phyloP scores from a whole-genome alignment of 1,284 basidiomycete species.

The Cutaneotrichosporon sp. region DNA sequence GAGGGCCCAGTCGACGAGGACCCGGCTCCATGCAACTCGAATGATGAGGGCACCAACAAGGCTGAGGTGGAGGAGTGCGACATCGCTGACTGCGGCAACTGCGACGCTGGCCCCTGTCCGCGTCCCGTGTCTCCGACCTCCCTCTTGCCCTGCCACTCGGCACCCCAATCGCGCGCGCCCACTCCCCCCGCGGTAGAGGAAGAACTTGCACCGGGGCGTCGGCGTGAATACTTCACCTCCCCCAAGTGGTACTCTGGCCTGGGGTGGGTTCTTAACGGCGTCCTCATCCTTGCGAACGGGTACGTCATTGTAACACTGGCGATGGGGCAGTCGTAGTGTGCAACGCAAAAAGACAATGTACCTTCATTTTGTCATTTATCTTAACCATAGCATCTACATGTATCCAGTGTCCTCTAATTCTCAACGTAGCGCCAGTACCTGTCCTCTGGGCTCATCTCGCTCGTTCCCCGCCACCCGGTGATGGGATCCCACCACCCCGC shows the following conservation, averaged over 20 bases:
- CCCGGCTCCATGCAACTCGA: neutral
- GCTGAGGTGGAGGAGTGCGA: neutral
- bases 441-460: constrained; percentile 6
- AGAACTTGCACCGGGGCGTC: neutral
- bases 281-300: constrained; percentile 66
- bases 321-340: constrained; percentile 33
- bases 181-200: neutral
- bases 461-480: neutral
- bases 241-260: constrained; percentile 59
- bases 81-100: no score
- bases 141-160: neutral
- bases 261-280: constrained; percentile 63
- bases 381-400: neutral
- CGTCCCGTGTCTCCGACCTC: neutral
- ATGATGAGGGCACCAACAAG: constrained; percentile 11
- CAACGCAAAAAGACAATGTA: neutral
- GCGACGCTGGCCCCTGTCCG: neutral
- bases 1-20: constrained; percentile 43
- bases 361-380: neutral
- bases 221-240: constrained; percentile 58
- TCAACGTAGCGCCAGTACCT: neutral
- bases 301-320: constrained; percentile 50
- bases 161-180: neutral
- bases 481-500: neutral
- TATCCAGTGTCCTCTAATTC: neutral